Evolutionary conservation across 768 basidiomycete genomes (phyloP), one percentile per base, ranked within the genome.

Genomic region (Termitomyces sp.): DNA sequence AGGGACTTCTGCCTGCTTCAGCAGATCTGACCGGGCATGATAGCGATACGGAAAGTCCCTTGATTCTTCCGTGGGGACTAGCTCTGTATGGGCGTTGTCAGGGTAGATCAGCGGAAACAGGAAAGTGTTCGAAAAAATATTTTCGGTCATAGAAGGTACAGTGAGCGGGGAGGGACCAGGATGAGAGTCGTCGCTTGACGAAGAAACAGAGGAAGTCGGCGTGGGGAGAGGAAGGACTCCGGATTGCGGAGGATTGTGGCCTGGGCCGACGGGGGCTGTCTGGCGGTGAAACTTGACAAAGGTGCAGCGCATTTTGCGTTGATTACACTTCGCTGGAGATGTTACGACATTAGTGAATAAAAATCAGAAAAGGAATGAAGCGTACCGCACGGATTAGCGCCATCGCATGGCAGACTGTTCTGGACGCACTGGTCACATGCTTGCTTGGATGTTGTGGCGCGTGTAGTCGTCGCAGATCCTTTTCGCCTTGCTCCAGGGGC

Each of bases 361-460:
- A 23, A 35, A 21, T 1, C 16, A n/a, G 52, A 46, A 25, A 53
- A 54, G 47, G 6, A 54, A 45, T 9, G 40, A 16, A 56, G 80
- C 85, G 56, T 62, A 90, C 90, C 76, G 63, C 90, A 92, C 4
- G 90, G 90, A 69, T 88, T 89, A 57, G 79, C 81, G 16, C 90
- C 89, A 63, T 92, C 90, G 62, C 90, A 92, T 0, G 88, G 88
- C 4, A 90, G 73, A 62, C 81, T 85, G 9, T 82, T 79, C 63
- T 87, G 83, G 43, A 90, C 88, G 62, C 91, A 93, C 62, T 92
- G 88, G 69, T 93, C 91, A 67, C 91, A 93, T 1, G 88, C 86
- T 67, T 91, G 89, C 66, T 90, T 92, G 16, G 86, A 86, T 9
- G 89, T 89, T 4, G 87, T 85, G 2, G 89, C 89, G 21, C 89